These are phyloP conservation scores for Sugiyamaella chiloensis DNA, from an alignment of 805 yeast genomes.

Conservation along the genomic window DNA sequence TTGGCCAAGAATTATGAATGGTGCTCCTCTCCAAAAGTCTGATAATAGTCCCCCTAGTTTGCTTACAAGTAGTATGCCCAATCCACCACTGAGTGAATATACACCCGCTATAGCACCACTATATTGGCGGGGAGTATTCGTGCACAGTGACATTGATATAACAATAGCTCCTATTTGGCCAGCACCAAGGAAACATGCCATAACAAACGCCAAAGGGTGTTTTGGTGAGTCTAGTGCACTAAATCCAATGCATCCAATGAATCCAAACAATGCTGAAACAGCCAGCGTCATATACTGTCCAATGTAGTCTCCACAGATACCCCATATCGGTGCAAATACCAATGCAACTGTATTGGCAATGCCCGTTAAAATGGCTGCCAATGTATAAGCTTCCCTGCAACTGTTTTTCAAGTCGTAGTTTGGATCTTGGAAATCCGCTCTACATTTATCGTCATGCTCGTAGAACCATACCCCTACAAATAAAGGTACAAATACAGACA, in stretches of 20 bases:
- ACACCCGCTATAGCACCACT: conserved; percentile 70
- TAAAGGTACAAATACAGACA: conserved; percentile 60
- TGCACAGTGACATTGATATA: conserved; percentile 60
- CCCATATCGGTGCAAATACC: conserved; percentile 63
- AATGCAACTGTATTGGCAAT: conserved; percentile 57
- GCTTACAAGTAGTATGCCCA: conserved; percentile 59
- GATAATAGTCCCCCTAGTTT: conserved; percentile 61
- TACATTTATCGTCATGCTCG: conserved; percentile 54
- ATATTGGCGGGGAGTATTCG: conserved; percentile 42
- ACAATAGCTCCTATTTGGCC: conserved; percentile 62
- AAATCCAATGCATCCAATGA: conserved; percentile 42
- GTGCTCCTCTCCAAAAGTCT: conserved; percentile 55
- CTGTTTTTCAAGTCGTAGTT: conserved; percentile 34
- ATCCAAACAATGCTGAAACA: conserved; percentile 43
- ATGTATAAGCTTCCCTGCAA: conserved; percentile 62
- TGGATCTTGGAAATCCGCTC: conserved; percentile 23
- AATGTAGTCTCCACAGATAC: conserved; percentile 48
- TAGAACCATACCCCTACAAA: conserved; percentile 56
- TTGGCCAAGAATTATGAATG: conserved; percentile 52
- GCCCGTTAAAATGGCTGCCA: conserved; percentile 67
- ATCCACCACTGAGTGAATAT: conserved; percentile 63
- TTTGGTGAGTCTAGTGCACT: conserved; percentile 36
- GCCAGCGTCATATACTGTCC: conserved; percentile 24
- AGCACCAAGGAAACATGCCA: conserved; percentile 50
- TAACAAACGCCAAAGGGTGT: conserved; percentile 34